phyloP scores from a whole-genome alignment of 2,329 filamentous ascomycete species.

The Ascocoryne sarcoides region DNA sequence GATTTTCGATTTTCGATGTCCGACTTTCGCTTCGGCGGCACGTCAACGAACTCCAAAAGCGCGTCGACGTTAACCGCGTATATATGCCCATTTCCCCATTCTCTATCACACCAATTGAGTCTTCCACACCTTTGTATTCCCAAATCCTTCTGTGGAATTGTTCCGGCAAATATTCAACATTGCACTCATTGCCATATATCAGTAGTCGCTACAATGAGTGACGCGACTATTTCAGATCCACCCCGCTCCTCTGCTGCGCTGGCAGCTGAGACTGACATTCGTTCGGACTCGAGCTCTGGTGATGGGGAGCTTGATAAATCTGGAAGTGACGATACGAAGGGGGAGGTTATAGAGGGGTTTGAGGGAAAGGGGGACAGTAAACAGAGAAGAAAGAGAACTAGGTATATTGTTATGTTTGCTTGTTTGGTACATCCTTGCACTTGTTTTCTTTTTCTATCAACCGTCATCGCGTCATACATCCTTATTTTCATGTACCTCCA shows the following conservation, averaged over 20 bases:
- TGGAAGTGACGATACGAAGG: slow-evolving; percentile 14
- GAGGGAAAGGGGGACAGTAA: slow-evolving; percentile 30
- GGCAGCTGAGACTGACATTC: slow-evolving; percentile 7
- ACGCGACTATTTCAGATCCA: slow-evolving; percentile 26
- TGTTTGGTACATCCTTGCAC: not conserved
- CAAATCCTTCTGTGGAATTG: slow-evolving; percentile 1
- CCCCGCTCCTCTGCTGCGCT: slow-evolving; percentile 20
- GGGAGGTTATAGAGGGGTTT: slow-evolving; percentile 15
- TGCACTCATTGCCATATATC: slow-evolving; percentile 15
- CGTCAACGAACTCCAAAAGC: not conserved
- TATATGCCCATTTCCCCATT: not conserved
- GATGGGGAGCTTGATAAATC: slow-evolving; percentile 17
- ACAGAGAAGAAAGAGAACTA: slow-evolving; percentile 51
- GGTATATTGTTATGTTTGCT: slow-evolving; percentile 37
- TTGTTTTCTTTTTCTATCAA: not conserved
- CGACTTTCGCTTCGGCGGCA: not conserved
- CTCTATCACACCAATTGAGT: not conserved
- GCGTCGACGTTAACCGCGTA: not conserved
- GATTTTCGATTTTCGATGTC: no score
- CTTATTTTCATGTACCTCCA: no score
- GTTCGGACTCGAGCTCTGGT: slow-evolving; percentile 13
- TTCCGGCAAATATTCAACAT: slow-evolving; percentile 8
- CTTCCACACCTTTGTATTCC: not conserved
- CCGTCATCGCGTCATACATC: no score
- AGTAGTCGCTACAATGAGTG: slow-evolving; percentile 25